Conservation (phyloP, 1,284 basidiomycete species). For the Boletellus deceptivus region DNA sequence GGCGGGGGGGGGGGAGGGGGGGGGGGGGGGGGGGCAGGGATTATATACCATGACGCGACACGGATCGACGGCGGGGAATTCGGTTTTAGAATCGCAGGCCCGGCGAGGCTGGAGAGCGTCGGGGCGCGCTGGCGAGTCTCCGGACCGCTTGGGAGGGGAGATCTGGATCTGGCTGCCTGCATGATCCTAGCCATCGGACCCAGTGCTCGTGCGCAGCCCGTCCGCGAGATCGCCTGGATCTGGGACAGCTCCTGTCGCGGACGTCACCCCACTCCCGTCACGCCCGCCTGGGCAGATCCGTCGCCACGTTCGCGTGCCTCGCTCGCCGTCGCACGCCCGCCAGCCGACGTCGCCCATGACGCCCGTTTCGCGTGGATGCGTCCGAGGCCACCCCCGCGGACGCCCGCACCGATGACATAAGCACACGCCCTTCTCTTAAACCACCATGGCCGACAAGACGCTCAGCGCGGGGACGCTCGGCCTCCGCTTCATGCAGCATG, state of each 20-base stretch:
- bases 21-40: neutral
- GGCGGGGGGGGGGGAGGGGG: neutral
- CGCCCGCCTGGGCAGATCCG: no score
- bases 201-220: no score
- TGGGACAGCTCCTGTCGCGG: slow-evolving; percentile 27
- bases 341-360: no score
- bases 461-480: slow-evolving; percentile 67
- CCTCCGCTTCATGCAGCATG: slow-evolving; percentile 77
- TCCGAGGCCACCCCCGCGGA: no score
- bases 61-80: neutral
- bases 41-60: slow-evolving; percentile 21
- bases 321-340: no score
- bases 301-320: no score
- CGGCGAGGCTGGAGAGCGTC: neutral
- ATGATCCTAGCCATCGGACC: no score
- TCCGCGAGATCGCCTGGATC: slow-evolving; percentile 14
- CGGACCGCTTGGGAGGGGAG: neutral
- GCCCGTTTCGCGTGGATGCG: no score
- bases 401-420: slow-evolving; percentile 23
- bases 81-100: neutral
- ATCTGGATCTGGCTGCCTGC: no score
- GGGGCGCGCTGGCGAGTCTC: neutral
- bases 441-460: slow-evolving; percentile 50
- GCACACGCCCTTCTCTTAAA: neutral
- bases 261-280: slow-evolving; percentile 10